Base-by-base conservation (phyloP, 176 grass and related monocot genomes). In the Pontederia paniculata region DNA sequence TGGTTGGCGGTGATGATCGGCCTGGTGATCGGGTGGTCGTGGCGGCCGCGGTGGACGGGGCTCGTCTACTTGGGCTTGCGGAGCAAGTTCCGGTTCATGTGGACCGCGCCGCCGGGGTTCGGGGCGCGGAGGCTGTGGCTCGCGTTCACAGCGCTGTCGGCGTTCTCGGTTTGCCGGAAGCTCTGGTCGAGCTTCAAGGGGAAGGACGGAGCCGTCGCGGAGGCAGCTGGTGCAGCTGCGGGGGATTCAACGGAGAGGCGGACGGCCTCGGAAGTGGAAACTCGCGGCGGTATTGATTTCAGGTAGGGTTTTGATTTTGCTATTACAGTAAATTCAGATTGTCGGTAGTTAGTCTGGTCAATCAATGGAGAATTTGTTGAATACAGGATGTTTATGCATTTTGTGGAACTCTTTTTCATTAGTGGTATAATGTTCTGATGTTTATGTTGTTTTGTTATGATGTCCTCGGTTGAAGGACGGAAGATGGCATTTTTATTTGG, bases 1-100 rank as follows among this genome's bases (percentile, higher is more conserved):
- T 98, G 93, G 93, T 74, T 77, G 53, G 93, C 93, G 25, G 87
- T 98, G 61, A 98, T 91, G 93, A 91, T 98, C 74, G 93, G 93
- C 0, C 74, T 91, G 54, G 67, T 50, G 48, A 79, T 98, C 45
- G 93, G 93, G 14, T 91, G 93, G 93, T 81, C 87, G 12, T 98
- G 93, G 87, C 80, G 83, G 10, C 93, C 93, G 50, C 80, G 87
- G 5, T 98, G 93, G 93, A 91, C 93, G 16, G 87, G 93, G 23
- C 69, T 98, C 55, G 54, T 98, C 60, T 98, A 80, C 77, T 77
- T 98, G 23, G 93, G 93, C 3, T 46, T 88, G 21, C 77, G 93
- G 54, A 75, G 83, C 72, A 88, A 77, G 59, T 62, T 91, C 44
- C 69, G 87, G 12, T 71, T 98, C 66, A 45, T 78, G 19, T 98